phyloP scores from a whole-genome alignment of 345 rosid species.

The Eutrema heterophyllum region DNA sequence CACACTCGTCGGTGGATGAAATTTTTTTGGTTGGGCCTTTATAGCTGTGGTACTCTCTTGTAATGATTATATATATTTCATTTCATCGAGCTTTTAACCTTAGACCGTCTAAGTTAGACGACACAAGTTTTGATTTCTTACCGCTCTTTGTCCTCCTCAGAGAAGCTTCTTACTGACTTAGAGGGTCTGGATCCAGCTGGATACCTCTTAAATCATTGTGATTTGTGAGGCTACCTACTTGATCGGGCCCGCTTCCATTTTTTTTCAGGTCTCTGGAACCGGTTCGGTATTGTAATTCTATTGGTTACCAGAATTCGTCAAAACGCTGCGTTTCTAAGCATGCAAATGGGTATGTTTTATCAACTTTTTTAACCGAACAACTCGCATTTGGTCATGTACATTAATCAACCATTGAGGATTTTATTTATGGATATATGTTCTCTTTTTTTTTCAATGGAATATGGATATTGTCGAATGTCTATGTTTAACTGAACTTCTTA shows the following conservation, averaged over 20 bases:
- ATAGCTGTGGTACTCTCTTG: slow-evolving; percentile 15
- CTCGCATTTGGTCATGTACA: too few relatives aligned
- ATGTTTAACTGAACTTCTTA: not conserved
- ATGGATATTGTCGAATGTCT: not conserved
- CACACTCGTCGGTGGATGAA: slow-evolving; percentile 26
- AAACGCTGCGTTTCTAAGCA: slow-evolving; percentile 5
- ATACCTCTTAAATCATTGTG: slow-evolving; percentile 14
- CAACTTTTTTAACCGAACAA: too few relatives aligned
- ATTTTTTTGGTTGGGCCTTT: slow-evolving; percentile 14
- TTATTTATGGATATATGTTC: too few relatives aligned
- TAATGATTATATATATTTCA: not conserved
- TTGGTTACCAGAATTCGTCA: not conserved
- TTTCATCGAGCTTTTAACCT: not conserved
- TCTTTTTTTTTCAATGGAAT: not conserved
- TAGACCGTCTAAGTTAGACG: not conserved
- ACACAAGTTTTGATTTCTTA: slow-evolving; percentile 4
- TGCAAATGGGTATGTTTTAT: too few relatives aligned
- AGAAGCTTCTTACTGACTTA: slow-evolving; percentile 25
- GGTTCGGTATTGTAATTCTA: not conserved
- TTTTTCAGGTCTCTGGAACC: not conserved
- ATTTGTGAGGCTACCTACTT: slow-evolving; percentile 16
- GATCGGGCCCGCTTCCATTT: not conserved
- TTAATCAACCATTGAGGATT: too few relatives aligned
- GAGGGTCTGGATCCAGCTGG: slow-evolving; percentile 34
- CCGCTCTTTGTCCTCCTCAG: slow-evolving; percentile 10